Base-by-base conservation (phyloP, 2,329 filamentous ascomycete species). In the Bipolaris victoriae region DNA sequence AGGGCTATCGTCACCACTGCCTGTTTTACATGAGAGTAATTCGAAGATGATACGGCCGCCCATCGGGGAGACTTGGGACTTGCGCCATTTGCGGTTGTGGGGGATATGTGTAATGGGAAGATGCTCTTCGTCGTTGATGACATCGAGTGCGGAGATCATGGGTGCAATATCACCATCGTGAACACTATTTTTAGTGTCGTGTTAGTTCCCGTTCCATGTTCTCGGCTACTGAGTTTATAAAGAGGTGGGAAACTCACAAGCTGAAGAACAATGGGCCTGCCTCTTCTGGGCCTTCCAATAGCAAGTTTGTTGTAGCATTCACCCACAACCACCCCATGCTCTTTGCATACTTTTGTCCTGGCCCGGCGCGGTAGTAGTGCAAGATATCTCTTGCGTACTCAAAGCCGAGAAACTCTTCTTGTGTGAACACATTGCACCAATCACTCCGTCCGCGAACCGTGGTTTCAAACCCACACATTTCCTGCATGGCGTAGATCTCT, bases 401-500 rank as follows among this genome's bases (percentile, higher is more conserved):
- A 59, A 86, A 86, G 48, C 78, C 69, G 11, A 80, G 69, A 78
- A 84, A 86, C 45, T 86, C 84, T 1, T 81, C 71, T 31, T 76
- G 74, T 0, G 80, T 82, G 67, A 87, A 87, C 7, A 85, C 77
- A 52, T 81, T 71, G 61, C 84, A 87, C 84, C 84, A 87, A 5
- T 78, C 77, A 67, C 83, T 85, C 20, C 70, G 74, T 6, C 84
- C 85, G 55, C 81, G 78, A 0, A 81, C 80, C 2, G 82, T 79
- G 0, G 77, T 83, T 69, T 87, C 85, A 61, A 86, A 87, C 1
- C 83, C 84, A 66, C 84, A 87, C 76, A 86, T 81, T 62, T 86
- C 83, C 67, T 86, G 84, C 84, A 87, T 86, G 56, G 80, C 78
- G 64, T 82, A 87, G 36, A 86, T 70, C 52, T 86, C 83, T 3